Evolutionary conservation across 129 eudicot genomes (phyloP).

Genomic region (Helichrysum umbraculigerum): DNA sequence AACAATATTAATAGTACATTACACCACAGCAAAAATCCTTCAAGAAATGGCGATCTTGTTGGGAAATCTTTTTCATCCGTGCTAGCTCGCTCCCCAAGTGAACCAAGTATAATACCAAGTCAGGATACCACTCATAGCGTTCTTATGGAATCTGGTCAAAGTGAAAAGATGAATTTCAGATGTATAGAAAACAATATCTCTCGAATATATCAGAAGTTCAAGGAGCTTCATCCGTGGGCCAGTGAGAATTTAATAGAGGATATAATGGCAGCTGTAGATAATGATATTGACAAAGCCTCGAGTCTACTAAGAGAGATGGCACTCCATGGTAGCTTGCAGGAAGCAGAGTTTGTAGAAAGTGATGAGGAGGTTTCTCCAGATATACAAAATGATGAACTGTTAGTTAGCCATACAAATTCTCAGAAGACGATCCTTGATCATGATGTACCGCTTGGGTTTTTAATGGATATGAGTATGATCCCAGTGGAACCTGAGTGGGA

Average conservation of each 20-base stretch:
- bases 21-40: constrained; percentile 12
- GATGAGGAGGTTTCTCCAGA: constrained; percentile 20
- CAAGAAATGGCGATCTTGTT: constrained; percentile 24
- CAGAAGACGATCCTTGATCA: constrained; percentile 21
- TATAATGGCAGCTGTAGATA: constrained; percentile 63
- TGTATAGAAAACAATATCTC: constrained; percentile 1
- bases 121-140: not conserved
- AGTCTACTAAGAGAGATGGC: constrained; percentile 55
- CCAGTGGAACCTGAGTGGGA: constrained; percentile 95
- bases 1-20: constrained; percentile 27
- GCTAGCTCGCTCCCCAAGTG: constrained; percentile 37
- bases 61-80: constrained; percentile 63
- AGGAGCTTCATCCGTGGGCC: constrained; percentile 70
- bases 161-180: constrained; percentile 6
- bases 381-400: constrained; percentile 13
- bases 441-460: constrained; percentile 21
- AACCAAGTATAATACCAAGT: constrained; percentile 28
- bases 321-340: constrained; percentile 29
- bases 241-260: constrained; percentile 66
- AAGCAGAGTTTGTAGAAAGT: constrained; percentile 16
- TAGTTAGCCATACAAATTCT: constrained; percentile 22
- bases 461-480: constrained; percentile 41
- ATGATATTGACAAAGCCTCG: constrained; percentile 58
- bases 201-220: constrained; percentile 44
- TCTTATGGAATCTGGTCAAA: constrained; percentile 19